Percentiles rank a stretch among this genome's conserved stretches.
phyloP scores from a whole-genome alignment of 202 grass and related monocot species.

The Musa balbisiana region DNA sequence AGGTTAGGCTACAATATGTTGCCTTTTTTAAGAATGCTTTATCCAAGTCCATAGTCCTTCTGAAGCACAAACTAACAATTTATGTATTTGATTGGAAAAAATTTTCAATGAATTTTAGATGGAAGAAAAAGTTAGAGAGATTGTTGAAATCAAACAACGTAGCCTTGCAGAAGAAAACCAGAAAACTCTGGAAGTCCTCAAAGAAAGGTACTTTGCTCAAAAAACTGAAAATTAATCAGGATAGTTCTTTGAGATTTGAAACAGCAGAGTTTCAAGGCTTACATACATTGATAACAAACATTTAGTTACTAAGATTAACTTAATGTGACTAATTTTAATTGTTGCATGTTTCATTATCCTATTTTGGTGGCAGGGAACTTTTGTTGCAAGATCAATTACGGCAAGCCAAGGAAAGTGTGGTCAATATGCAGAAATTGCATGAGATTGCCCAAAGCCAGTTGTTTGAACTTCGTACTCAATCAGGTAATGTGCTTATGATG shows the following conservation, averaged over 20 bases:
- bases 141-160: constrained; percentile 99
- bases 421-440: constrained; percentile 98
- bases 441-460: constrained; percentile 92
- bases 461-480: constrained; percentile 97
- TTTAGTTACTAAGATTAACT: not conserved
- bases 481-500: constrained; percentile 38
- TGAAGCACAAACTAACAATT: not conserved
- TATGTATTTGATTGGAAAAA: constrained; percentile 1
- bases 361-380: constrained; percentile 50
- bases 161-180: constrained; percentile 98
- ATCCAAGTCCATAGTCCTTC: not conserved
- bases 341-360: not conserved
- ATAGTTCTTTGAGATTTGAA: not conserved
- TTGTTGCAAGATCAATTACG: constrained; percentile 91
- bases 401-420: constrained; percentile 96
- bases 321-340: constrained; percentile 20
- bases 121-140: constrained; percentile 99
- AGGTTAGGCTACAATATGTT: not conserved
- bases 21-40: not conserved
- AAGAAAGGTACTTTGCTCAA: constrained; percentile 70
- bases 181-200: constrained; percentile 95
- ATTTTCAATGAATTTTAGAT: constrained; percentile 49
- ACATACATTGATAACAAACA: constrained; percentile 10
- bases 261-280: not conserved
- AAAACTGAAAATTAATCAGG: constrained; percentile 7